phyloP scores from a whole-genome alignment of 305 asterid species.

The Solanum hybrid region DNA sequence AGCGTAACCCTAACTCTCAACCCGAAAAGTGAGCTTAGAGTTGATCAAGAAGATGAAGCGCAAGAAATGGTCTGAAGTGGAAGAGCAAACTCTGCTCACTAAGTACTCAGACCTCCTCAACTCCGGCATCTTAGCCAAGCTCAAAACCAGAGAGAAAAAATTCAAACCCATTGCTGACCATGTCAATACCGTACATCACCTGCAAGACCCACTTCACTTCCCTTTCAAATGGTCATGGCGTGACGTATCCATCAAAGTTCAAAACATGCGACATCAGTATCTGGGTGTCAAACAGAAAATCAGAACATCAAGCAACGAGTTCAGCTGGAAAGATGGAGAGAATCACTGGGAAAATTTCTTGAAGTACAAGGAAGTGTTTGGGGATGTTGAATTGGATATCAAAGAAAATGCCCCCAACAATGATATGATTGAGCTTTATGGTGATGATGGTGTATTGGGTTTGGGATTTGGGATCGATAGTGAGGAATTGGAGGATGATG shows the following conservation, averaged over 20 bases:
- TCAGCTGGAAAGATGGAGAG: slow-evolving; percentile 81
- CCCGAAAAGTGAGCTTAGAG: neutral
- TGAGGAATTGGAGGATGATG: slow-evolving; percentile 47
- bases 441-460: slow-evolving; percentile 31
- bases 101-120: slow-evolving; percentile 65
- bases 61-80: slow-evolving; percentile 91
- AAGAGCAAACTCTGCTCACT: slow-evolving; percentile 61
- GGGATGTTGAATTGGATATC: slow-evolving; percentile 58
- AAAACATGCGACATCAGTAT: slow-evolving; percentile 96
- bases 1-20: neutral
- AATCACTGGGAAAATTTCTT: slow-evolving; percentile 90
- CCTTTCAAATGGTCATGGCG: slow-evolving; percentile 98
- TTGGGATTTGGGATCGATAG: slow-evolving; percentile 43
- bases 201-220: slow-evolving; percentile 56
- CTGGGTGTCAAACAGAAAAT: slow-evolving; percentile 92
- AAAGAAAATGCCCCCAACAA: slow-evolving; percentile 19
- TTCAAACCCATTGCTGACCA: slow-evolving; percentile 83
- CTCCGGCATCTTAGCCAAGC: slow-evolving; percentile 62
- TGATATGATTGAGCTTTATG: slow-evolving; percentile 16
- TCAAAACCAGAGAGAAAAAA: slow-evolving; percentile 87
- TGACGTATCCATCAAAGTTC: slow-evolving; percentile 82
- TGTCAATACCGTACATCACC: slow-evolving; percentile 71
- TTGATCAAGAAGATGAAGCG: slow-evolving; percentile 50
- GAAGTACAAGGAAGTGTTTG: slow-evolving; percentile 77
- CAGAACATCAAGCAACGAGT: slow-evolving; percentile 41